Conservation (phyloP, 2,329 filamentous ascomycete species). For the Alternaria arbusti region DNA sequence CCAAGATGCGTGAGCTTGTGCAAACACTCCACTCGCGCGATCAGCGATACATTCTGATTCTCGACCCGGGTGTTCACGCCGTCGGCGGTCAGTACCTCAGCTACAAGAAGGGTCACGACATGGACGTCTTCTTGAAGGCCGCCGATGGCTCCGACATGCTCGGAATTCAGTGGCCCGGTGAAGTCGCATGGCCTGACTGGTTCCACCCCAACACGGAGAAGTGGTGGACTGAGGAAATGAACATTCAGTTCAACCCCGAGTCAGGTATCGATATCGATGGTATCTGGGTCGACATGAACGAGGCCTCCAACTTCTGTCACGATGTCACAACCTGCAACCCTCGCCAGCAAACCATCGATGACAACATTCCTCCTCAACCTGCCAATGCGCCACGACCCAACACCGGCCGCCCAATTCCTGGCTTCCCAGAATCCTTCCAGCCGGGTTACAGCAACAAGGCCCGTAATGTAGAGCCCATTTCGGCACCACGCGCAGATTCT, state of each 20-base stretch:
- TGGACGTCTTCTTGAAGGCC: conserved; percentile 61
- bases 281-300: conserved; percentile 63
- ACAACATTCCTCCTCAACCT: conserved; percentile 65
- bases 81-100: conserved; percentile 59
- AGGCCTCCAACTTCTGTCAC: conserved; percentile 47
- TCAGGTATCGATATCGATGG: conserved; percentile 77
- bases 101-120: conserved; percentile 67
- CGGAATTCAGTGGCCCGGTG: conserved; percentile 79
- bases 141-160: conserved; percentile 62
- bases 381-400: conserved; percentile 59
- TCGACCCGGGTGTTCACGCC: conserved; percentile 66
- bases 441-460: conserved; percentile 48
- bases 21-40: conserved; percentile 69
- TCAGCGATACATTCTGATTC: conserved; percentile 78
- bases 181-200: conserved; percentile 78
- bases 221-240: conserved; percentile 76
- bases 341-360: conserved; percentile 43
- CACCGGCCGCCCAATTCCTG: conserved; percentile 69
- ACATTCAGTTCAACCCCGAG: conserved; percentile 66
- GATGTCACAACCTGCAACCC: conserved; percentile 55
- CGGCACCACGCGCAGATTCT: not conserved
- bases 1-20: conserved; percentile 69
- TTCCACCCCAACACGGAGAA: conserved; percentile 67
- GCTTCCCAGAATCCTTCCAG: conserved; percentile 73
- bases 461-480: not conserved